phyloP scores from a whole-genome alignment of 2,329 filamentous ascomycete species.

The Fusarium euwallaceae region DNA sequence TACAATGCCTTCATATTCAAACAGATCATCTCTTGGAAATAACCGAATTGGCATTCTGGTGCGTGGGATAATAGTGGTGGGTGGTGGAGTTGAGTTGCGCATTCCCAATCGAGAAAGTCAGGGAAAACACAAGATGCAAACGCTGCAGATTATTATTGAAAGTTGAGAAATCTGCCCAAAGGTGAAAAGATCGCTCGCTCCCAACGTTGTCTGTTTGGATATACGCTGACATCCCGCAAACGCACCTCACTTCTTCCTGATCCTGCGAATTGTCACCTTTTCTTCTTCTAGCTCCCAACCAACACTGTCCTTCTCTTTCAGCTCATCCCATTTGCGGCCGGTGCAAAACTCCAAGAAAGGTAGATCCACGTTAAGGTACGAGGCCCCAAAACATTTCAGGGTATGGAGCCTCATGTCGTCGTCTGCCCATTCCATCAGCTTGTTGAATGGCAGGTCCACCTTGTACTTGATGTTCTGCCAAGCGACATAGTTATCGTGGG shows the following conservation, averaged over 20 bases:
- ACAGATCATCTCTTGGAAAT: background rate
- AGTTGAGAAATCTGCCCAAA: background rate
- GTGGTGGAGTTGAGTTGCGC: background rate
- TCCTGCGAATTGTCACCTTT: slow-evolving; percentile 80
- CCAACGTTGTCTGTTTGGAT: slow-evolving; percentile 18
- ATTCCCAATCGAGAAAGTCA: background rate
- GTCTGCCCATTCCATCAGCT: slow-evolving; percentile 86
- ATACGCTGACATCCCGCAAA: slow-evolving; percentile 14
- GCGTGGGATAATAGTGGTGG: background rate
- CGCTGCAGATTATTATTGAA: slow-evolving; percentile 9
- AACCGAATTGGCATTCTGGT: background rate
- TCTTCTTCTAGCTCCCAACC: slow-evolving; percentile 85
- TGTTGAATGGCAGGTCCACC: slow-evolving; percentile 84
- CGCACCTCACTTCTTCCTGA: slow-evolving; percentile 55
- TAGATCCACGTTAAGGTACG: slow-evolving; percentile 81
- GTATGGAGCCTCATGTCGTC: slow-evolving; percentile 79
- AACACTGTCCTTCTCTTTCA: slow-evolving; percentile 77
- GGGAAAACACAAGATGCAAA: background rate
- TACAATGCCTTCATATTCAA: background rate
- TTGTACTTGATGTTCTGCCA: slow-evolving; percentile 79
- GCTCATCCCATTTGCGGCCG: slow-evolving; percentile 77
- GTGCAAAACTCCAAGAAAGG: slow-evolving; percentile 77
- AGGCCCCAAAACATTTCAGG: slow-evolving; percentile 86
- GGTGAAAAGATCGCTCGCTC: slow-evolving; percentile 13
- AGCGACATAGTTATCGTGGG: slow-evolving; percentile 84